Base-by-base conservation (phyloP, 2,329 filamentous ascomycete genomes). In the Fusarium sp. region DNA sequence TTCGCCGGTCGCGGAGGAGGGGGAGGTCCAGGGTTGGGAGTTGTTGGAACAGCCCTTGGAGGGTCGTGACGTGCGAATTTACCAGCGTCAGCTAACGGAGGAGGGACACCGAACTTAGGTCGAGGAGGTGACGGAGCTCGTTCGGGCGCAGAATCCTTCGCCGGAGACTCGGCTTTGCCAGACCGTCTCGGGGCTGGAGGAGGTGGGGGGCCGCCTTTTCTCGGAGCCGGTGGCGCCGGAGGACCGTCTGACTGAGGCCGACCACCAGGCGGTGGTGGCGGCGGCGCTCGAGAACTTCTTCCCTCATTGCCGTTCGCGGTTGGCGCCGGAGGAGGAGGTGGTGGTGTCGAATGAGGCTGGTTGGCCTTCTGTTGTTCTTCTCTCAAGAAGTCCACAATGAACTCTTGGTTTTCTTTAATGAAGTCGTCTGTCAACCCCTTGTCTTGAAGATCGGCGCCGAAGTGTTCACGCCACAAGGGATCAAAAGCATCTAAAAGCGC, bases 81-180 rank as follows among this genome's bases (percentile, higher is more conserved):
- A 40, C 96, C 96, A 63, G 96, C 96, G 80, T 97, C 95, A 60
- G 93, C 90, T 65, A 98, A 83, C 5, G 95, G 93, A 37, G 96
- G 96, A 48, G 96, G 96, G 12, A 93, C 95, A 71, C 90, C 88
- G 83, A 97, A 98, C 75, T 87, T 88, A 12, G 89, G 89, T 55
- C 91, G 88, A 26, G 90, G 88, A 18, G 91, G 89, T 15, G 93
- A 93, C 17, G 91, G 88, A 65, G 93, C 91, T 77, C 90, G 87
- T 33, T 91, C 88, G n/a, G 92, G 89, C 60, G 81, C 50, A 30
- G 45, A 12, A 26, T 58, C 55, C 55, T 58, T 76, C 45, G 80
- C 76, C 6, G 82, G 71, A 13, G 79, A 57, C 27, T 90, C 88
- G 23, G 80, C 65, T 77, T 88, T 84, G 79, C 85, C 80, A 80